Base-by-base conservation (phyloP, 148 eudicot species). In the Pouteria glomerata region DNA sequence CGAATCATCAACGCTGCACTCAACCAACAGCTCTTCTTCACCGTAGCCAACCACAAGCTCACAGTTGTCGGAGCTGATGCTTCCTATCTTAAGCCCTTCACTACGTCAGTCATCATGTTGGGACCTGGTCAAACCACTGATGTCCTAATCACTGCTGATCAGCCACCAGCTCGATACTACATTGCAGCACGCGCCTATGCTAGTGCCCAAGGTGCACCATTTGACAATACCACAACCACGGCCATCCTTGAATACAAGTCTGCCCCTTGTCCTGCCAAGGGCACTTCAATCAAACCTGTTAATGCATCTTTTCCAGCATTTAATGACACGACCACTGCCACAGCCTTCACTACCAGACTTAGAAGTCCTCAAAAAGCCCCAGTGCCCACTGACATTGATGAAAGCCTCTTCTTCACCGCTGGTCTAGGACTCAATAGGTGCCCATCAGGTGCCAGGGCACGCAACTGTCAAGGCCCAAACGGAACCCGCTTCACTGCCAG, bases 101-200 rank as follows among this genome's bases (percentile, higher is more conserved):
- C 85, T 50, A 91, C 98, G 39, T 68, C 82, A 8, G 85, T 88
- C 33, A 82, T 91, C 64, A 94, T 89, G 93, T 75, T 94, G 29
- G 98, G 97, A 8, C 98, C 96, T 0, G 97, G 98, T 26, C 98
- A 94, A 70, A 94, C 98, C 53, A 91, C 97, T 1, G 96, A 91
- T 34, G 90, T 91, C 70, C 81, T 94, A 34, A 86, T 94, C 81
- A 79, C 79, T 0, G 96, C 89, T 5, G 57, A 86, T 73, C 98
- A 89, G 66, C 69, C 82, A 21, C 89, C 98, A 6, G 82, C 81
- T 8, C 84, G 88, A 3, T 94, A 94, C 85, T 91, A 94, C 84
- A 82, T 89, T 6, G 95, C 89, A 8, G 95, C 88, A 5, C 78
- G 83, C 19, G 89, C 97, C 5, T 94, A 94, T 66, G 89, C 92